These are phyloP conservation scores for Fraxinus americana DNA, from an alignment of 257 asterid species.

Conservation along the genomic window DNA sequence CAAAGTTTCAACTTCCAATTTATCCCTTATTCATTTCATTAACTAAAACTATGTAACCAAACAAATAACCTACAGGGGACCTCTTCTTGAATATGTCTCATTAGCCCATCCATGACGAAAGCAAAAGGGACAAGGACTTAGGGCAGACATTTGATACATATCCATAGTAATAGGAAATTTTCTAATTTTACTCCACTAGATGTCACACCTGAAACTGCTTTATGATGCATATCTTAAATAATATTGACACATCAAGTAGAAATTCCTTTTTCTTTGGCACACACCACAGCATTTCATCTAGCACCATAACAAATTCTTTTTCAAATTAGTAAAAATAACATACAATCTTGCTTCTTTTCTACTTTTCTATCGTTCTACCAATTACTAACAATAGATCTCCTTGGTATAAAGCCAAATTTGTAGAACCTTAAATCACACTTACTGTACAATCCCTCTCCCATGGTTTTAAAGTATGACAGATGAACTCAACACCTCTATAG, in stretches of 20 bases:
- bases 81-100: neutral
- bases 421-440: neutral
- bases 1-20: neutral
- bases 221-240: neutral
- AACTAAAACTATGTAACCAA: neutral
- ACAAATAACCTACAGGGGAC: neutral
- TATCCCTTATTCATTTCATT: neutral
- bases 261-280: neutral
- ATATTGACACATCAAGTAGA: neutral
- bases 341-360: neutral
- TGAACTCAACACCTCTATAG: neutral
- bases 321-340: neutral
- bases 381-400: neutral
- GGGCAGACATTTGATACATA: neutral
- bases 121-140: neutral
- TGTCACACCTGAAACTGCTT: neutral
- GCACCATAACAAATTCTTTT: neutral
- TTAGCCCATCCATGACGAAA: neutral
- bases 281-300: neutral
- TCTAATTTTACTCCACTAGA: neutral
- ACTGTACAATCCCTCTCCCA: neutral
- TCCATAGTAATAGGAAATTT: neutral
- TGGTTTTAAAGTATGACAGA: neutral
- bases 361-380: neutral
- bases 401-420: neutral